These are phyloP conservation scores for Colletotrichum phormii DNA, from an alignment of 2,329 filamentous ascomycete species.

Conservation along the genomic window DNA sequence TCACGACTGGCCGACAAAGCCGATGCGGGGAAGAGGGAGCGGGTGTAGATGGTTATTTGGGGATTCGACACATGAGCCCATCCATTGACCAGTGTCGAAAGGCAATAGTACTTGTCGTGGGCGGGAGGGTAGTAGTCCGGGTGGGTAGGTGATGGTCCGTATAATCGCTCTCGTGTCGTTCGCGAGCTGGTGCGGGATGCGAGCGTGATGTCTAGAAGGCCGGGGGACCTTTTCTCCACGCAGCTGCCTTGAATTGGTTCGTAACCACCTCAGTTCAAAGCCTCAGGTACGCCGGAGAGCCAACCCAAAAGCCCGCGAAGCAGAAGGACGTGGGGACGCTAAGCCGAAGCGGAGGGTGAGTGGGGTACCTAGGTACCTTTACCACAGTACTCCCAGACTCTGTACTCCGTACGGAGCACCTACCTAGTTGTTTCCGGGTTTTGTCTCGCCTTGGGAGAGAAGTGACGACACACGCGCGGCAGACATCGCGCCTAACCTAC, in stretches of 20 bases:
- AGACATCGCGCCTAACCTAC: slow-evolving; percentile 24
- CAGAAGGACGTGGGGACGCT: neutral
- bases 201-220: slow-evolving; percentile 24
- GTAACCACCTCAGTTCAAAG: slow-evolving; percentile 19
- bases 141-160: neutral
- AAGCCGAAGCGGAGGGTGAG: slow-evolving; percentile 17
- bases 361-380: neutral
- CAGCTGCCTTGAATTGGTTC: slow-evolving; percentile 36
- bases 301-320: slow-evolving; percentile 1
- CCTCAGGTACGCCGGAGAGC: slow-evolving; percentile 24
- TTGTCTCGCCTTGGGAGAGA: neutral
- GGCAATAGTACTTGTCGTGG: neutral
- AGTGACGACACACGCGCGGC: slow-evolving; percentile 29
- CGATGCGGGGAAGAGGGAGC: slow-evolving; percentile 34
- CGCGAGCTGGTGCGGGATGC: slow-evolving; percentile 8
- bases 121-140: neutral
- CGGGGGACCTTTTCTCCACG: slow-evolving; percentile 33
- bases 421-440: neutral
- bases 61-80: slow-evolving; percentile 20
- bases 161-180: slow-evolving; percentile 7
- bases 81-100: slow-evolving; percentile 30
- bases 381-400: no score
- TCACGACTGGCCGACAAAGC: slow-evolving; percentile 35
- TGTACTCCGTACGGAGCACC: no score
- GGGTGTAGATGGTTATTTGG: slow-evolving; percentile 19